phyloP scores from a whole-genome alignment of 352 stramenopile species.

The Phytopythium chamaehyphon region DNA sequence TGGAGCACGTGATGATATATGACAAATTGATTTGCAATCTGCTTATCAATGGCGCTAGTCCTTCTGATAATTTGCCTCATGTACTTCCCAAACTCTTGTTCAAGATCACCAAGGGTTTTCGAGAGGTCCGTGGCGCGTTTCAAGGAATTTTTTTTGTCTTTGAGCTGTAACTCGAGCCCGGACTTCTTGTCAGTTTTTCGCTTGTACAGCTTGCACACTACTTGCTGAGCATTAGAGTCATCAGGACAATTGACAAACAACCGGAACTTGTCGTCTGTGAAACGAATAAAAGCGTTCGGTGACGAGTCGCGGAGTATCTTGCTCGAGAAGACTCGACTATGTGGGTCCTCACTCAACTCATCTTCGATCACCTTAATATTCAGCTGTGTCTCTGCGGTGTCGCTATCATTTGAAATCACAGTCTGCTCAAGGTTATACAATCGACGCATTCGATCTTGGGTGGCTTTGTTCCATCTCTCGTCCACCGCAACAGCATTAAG shows the following conservation, averaged over 20 bases:
- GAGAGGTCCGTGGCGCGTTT: constrained; percentile 25
- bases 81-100: too few species aligned
- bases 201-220: constrained; percentile 54
- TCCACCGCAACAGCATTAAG: constrained; percentile 3
- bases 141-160: constrained; percentile 4
- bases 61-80: too few species aligned
- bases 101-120: too few species aligned
- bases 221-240: constrained; percentile 8
- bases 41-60: too few species aligned
- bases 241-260: constrained; percentile 24
- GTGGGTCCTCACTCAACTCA: not conserved
- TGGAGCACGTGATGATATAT: too few species aligned
- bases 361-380: constrained; percentile 9
- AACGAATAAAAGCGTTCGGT: constrained; percentile 31
- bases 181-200: constrained; percentile 24
- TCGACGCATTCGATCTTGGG: constrained; percentile 24
- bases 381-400: too few species aligned
- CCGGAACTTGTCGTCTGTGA: constrained; percentile 38
- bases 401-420: not conserved
- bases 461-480: constrained; percentile 32
- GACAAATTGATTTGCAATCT: too few species aligned
- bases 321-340: constrained; percentile 25
- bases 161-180: constrained; percentile 12
- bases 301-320: constrained; percentile 25
- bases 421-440: constrained; percentile 21